A percentile compares a stretch with the other conserved stretches of the same genome.
Conservation (phyloP, 768 basidiomycete species). For the Pleurotus platypus region DNA sequence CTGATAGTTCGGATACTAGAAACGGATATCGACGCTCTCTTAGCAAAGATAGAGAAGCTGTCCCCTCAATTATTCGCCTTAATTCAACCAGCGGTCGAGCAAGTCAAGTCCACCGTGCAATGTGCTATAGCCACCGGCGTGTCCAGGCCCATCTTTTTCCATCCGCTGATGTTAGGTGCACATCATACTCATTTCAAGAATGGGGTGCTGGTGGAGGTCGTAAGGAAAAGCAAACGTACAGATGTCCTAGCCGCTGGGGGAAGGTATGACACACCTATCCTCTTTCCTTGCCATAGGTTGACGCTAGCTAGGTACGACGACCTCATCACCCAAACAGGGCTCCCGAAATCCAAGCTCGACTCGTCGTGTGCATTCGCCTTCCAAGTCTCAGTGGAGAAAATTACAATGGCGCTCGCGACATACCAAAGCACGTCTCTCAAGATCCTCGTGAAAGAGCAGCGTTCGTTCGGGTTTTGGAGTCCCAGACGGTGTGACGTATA, state of each 20-base stretch:
- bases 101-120: conserved; percentile 61
- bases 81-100: conserved; percentile 50
- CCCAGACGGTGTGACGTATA: conserved; percentile 89
- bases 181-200: conserved; percentile 66
- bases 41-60: conserved; percentile 54
- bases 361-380: conserved; percentile 65
- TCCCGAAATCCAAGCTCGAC: conserved; percentile 50
- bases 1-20: conserved; percentile 32
- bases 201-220: conserved; percentile 75
- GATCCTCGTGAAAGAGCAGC: conserved; percentile 69
- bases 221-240: conserved; percentile 56
- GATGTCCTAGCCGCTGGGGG: conserved; percentile 83
- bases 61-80: conserved; percentile 48
- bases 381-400: conserved; percentile 78
- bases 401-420: conserved; percentile 62
- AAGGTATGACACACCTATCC: conserved; percentile 40
- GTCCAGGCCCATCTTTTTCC: conserved; percentile 57
- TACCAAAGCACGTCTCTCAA: conserved; percentile 70
- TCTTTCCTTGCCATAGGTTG: background rate
- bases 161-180: conserved; percentile 69
- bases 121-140: conserved; percentile 63
- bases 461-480: conserved; percentile 86
- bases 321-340: conserved; percentile 57
- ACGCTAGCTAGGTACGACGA: conserved; percentile 58
- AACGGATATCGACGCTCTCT: conserved; percentile 56